Base-by-base conservation (phyloP, 208 protist genomes). In the Angomonas desouzai region DNA sequence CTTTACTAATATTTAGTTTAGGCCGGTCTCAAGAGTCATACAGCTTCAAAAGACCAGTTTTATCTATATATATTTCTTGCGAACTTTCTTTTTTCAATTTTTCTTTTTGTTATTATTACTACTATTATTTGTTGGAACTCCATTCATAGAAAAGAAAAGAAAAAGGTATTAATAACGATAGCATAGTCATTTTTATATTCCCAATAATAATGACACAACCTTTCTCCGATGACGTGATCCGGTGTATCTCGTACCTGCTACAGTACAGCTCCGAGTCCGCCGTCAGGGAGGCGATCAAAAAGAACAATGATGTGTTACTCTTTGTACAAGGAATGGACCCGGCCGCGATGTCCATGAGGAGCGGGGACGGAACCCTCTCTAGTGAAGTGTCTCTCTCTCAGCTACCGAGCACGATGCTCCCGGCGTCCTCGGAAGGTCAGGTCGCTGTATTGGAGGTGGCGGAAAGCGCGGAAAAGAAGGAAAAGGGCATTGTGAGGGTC, bases 151-250 rank as follows among this genome's bases (percentile, higher is more conserved):
- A 43, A 48, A 48, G 20, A 43, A 59, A 48, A 61, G 29, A 61
- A 48, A 61, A 38, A 4, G 33, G 60, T 20, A 60, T 38, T 47
- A 29, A 7, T 40, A 30, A 40, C 2, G 55, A 66, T 62, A 18
- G 7, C 4, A 25, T 36, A 43, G 20, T 22, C 36, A 45, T 57
- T 63, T 48, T 51, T 49, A 18, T 28, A 49, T 27, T n/a, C 2
- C 1, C 7, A 47, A 30, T 49, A 47, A 16, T 27, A 49, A 29
- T 30, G 43, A 36, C 30, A 27, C 45, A 68, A 3, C 68, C 66
- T 11, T 81, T 81, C 55, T 61, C 59, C 9, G 76, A 89, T 51
- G 81, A 90, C 22, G 87, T 89, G 4, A 51, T 91, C 45, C 38
- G 79, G 32, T 79, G 83, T 32, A 68, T 89, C 45, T 62, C 76